Evolutionary conservation across 495 filamentous ascomycete species (phyloP), one percentile per base, ranked within the genome.

Genomic region (Neurospora sp.): DNA sequence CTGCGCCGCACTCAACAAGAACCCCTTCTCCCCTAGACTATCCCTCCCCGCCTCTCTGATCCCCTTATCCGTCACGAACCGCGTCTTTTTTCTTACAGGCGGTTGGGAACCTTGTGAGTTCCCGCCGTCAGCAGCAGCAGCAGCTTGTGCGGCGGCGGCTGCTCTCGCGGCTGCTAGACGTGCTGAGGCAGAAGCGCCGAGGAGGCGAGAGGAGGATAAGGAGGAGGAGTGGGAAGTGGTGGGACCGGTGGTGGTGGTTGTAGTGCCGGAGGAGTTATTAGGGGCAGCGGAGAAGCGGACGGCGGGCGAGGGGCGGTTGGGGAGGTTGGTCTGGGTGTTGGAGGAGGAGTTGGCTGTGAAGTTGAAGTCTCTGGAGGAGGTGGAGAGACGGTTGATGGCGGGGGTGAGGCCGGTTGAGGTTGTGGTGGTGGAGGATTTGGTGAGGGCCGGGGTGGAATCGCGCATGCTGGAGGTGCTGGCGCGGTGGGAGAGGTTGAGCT

Each of bases 11-110:
- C 77, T 73, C 73, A 80, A 72, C 70, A 75, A 71, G 76, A 85
- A 74, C 75, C 85, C 85, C 14, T 71, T 42, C 3, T 84, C 86
- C 39, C 91, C 91, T 5, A 93, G 75, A 77, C 92, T 93, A 75
- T 94, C 92, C 74, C 91, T 85, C 4, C 92, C 92, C 0, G 92
- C 91, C 79, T 93, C 91, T 77, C 88, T 88, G 73, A 93, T 93
- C 0, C 92, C 92, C 79, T 90, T 91, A 37, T 89, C 87, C 39
- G 90, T 95, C 46, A 93, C 88, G 77, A 96, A 96, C 20, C 93
- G 84, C 16, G 93, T 96, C 84, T 94, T 96, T 82, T 96, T 95
- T 76, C 86, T 84, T 14, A 88, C 85, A 5, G 88, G 86, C 79
- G 84, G 82, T 44, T 76, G 76, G 38, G 49, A 14, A 1, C 38